Percentiles rank a stretch among this genome's conserved stretches.
Evolutionary conservation across 108 stramenopile genomes (phyloP).

Genomic region (Fragilaria crotonensis): DNA sequence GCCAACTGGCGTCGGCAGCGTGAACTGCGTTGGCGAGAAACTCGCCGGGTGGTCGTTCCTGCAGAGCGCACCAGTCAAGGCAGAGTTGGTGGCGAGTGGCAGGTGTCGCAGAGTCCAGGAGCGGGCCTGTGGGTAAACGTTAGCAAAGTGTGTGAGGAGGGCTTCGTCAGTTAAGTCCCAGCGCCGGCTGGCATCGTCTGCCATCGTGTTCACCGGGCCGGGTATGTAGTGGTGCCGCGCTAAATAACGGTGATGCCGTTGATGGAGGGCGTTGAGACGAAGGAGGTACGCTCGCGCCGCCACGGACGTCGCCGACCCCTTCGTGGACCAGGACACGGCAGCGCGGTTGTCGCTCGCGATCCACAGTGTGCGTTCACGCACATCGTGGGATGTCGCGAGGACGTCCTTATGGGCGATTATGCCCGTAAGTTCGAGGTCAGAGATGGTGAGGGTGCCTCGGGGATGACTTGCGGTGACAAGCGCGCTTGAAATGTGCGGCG

Average conservation of each 20-base stretch:
- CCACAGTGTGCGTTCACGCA: conserved; percentile 3
- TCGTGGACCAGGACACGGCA: conserved; percentile 8
- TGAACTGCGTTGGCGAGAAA: not conserved
- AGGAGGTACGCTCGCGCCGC: too few species aligned
- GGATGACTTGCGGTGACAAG: conserved; percentile 19
- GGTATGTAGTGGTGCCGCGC: too few species aligned
- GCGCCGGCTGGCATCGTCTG: too few species aligned
- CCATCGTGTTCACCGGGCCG: too few species aligned
- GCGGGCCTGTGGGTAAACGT: conserved; percentile 5
- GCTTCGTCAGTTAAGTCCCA: not conserved
- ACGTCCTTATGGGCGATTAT: conserved; percentile 20
- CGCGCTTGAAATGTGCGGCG: not conserved
- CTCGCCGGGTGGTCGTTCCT: not conserved
- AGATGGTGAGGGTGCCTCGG: conserved; percentile 23
- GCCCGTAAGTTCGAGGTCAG: too few species aligned
- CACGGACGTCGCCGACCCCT: conserved; percentile 9
- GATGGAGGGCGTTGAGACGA: conserved; percentile 5
- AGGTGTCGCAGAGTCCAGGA: conserved; percentile 11
- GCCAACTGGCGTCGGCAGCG: conserved; percentile 8
- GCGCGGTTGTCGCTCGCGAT: conserved; percentile 11
- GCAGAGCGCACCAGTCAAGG: conserved; percentile 17
- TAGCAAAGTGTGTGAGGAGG: conserved; percentile 6
- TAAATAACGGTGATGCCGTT: too few species aligned
- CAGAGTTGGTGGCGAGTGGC: conserved; percentile 2
- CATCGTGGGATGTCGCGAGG: conserved; percentile 11